Percentiles rank a stretch among this genome's conserved stretches.
Conservation (phyloP, 768 basidiomycete species). For the Peribolospora baueri region DNA sequence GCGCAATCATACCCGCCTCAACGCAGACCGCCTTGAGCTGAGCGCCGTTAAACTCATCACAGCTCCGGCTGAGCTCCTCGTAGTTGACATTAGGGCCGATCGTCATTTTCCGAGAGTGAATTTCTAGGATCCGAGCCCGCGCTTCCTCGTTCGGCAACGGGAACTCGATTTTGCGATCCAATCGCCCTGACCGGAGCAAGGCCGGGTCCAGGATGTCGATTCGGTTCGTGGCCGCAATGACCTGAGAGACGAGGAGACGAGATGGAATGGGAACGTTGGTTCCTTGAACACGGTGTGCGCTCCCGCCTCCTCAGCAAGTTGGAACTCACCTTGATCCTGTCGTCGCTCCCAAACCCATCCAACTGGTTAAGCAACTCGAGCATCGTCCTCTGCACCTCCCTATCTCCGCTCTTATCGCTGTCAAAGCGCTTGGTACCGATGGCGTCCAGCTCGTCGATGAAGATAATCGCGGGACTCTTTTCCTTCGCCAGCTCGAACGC, state of each 20-base stretch:
- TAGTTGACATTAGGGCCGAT: slow-evolving; percentile 73
- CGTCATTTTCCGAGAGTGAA: slow-evolving; percentile 92
- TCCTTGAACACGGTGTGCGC: slow-evolving; percentile 1
- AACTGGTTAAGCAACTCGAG: slow-evolving; percentile 91
- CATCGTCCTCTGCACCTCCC: slow-evolving; percentile 99
- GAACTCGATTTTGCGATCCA: slow-evolving; percentile 97
- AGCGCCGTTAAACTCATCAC: slow-evolving; percentile 96
- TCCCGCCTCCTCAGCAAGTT: too few relatives aligned
- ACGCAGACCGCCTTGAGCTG: slow-evolving; percentile 86
- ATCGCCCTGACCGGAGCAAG: slow-evolving; percentile 85
- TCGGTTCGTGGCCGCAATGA: slow-evolving; percentile 94
- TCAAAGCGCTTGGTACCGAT: slow-evolving; percentile 98
- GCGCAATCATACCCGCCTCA: slow-evolving; percentile 95
- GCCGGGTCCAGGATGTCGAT: slow-evolving; percentile 97
- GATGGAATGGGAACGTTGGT: background rate
- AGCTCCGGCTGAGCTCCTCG: slow-evolving; percentile 83
- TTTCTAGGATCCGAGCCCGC: slow-evolving; percentile 85
- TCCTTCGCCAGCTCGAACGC: slow-evolving; percentile 95
- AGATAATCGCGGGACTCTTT: slow-evolving; percentile 96
- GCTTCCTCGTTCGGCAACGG: slow-evolving; percentile 87
- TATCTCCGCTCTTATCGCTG: slow-evolving; percentile 92
- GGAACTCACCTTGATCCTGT: slow-evolving; percentile 65
- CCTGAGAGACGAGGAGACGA: slow-evolving; percentile 26
- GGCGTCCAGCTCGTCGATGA: slow-evolving; percentile 95
- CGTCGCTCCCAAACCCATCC: slow-evolving; percentile 90